Evolutionary conservation across 2,329 filamentous ascomycete genomes (phyloP).

Genomic region (Fusarium armeniacum): DNA sequence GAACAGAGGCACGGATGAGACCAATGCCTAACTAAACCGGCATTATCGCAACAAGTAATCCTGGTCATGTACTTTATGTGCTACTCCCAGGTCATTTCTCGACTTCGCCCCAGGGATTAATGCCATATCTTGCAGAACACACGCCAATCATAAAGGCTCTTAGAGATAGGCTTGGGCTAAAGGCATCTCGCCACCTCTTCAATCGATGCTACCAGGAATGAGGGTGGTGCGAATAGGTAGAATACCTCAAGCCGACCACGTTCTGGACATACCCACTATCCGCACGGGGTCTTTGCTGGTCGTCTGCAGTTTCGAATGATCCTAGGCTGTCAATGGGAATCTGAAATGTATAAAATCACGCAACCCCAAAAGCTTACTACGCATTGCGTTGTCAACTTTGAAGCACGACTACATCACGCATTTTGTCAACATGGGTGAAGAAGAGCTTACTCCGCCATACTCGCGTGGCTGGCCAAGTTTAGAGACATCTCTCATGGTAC

Average conservation of each 20-base stretch:
- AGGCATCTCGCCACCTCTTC: conserved; percentile 23
- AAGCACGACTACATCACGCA: conserved; percentile 7
- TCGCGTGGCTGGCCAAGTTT: conserved; percentile 47
- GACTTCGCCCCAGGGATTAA: conserved; percentile 1
- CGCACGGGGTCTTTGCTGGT: conserved; percentile 22
- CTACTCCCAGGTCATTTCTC: conserved; percentile 15
- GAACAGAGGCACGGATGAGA: not conserved
- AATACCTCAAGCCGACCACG: conserved; percentile 13
- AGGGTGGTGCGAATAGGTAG: conserved; percentile 24
- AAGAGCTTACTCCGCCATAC: conserved; percentile 53
- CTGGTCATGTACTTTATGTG: conserved; percentile 10
- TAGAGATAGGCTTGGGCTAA: conserved; percentile 7
- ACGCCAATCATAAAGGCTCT: conserved; percentile 23
- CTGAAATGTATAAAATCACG: conserved; percentile 33
- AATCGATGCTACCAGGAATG: conserved; percentile 16
- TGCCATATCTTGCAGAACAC: not conserved
- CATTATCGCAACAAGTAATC: conserved; percentile 12
- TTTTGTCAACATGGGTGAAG: conserved; percentile 39
- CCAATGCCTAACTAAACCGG: conserved; percentile 4
- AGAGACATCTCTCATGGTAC: conserved; percentile 58
- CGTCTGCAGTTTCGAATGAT: conserved; percentile 13
- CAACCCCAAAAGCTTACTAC: conserved; percentile 12
- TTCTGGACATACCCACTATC: conserved; percentile 17
- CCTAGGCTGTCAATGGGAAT: conserved; percentile 9
- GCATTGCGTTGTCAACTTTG: conserved; percentile 1